A percentile compares a stretch with the other conserved stretches of the same genome.
These are phyloP conservation scores for Cystobasidiaceae sp. DNA, from an alignment of 1,284 basidiomycete species.

Conservation along the genomic window DNA sequence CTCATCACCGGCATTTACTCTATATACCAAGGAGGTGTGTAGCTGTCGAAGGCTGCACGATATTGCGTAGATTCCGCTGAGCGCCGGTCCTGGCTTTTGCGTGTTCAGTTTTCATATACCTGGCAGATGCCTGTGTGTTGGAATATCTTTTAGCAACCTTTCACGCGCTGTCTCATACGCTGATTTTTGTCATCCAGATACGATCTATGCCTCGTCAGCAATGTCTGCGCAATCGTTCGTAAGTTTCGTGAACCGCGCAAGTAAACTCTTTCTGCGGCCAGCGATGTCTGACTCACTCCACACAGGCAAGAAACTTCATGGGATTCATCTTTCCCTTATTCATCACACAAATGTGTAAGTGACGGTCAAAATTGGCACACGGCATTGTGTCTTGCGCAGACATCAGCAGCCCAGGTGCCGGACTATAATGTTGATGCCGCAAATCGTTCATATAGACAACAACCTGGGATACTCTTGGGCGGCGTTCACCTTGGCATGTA, in stretches of 20 bases:
- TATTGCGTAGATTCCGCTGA: conserved; percentile 1
- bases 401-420: no score
- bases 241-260: background rate
- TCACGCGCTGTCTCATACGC: background rate
- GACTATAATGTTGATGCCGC: no score
- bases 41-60: conserved; percentile 28
- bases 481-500: conserved; percentile 16
- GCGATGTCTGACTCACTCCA: background rate
- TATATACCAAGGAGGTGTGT: conserved; percentile 42
- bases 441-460: conserved; percentile 15
- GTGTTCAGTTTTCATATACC: conserved; percentile 61
- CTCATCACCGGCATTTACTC: conserved; percentile 41
- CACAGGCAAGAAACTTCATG: conserved; percentile 20
- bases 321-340: conserved; percentile 31
- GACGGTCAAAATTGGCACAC: background rate
- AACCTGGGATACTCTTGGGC: conserved; percentile 30
- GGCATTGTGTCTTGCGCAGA: background rate
- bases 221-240: conserved; percentile 59
- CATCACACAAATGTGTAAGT: conserved; percentile 31
- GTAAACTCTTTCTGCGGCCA: background rate
- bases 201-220: conserved; percentile 66
- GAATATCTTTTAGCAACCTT: background rate
- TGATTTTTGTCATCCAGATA: conserved; percentile 26
- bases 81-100: background rate
- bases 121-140: conserved; percentile 53